Percentiles rank a stretch among this genome's conserved stretches.
These are phyloP conservation scores for Trapa incisa DNA, from an alignment of 345 rosid species.

Conservation along the genomic window DNA sequence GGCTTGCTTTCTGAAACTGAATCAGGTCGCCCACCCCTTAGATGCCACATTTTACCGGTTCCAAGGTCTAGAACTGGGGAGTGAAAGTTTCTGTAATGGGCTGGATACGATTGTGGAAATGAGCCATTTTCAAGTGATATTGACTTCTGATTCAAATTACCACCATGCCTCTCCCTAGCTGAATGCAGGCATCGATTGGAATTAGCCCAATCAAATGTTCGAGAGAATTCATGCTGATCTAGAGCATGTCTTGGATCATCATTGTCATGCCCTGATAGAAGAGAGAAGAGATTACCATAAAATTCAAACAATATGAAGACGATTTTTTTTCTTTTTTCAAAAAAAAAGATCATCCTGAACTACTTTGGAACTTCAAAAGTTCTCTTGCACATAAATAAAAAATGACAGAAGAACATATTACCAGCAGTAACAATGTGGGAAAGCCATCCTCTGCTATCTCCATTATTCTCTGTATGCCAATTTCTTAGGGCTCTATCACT, in stretches of 20 bases:
- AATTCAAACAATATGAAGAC: not conserved
- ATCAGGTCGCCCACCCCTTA: constrained; percentile 27
- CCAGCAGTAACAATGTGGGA: not conserved
- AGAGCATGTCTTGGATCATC: not conserved
- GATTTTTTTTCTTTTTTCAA: not conserved
- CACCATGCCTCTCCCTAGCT: constrained; percentile 40
- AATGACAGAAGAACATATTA: not conserved
- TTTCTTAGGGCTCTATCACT: constrained; percentile 5
- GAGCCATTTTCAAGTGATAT: constrained; percentile 34
- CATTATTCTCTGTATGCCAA: not conserved
- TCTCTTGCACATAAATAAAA: constrained; percentile 7
- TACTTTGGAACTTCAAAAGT: constrained; percentile 9
- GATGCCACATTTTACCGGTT: constrained; percentile 41
- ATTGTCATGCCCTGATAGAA: not conserved
- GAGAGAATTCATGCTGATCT: constrained; percentile 24
- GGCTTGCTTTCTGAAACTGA: constrained; percentile 32
- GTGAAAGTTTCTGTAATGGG: constrained; percentile 29
- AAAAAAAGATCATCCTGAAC: not conserved
- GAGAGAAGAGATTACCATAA: not conserved
- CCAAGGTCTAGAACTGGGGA: constrained; percentile 37
- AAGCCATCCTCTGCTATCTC: not conserved
- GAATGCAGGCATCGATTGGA: constrained; percentile 37
- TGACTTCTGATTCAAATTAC: constrained; percentile 45
- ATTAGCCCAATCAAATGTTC: constrained; percentile 31
- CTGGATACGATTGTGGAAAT: constrained; percentile 34